Evolutionary conservation across 2,329 filamentous ascomycete genomes (phyloP), one percentile per base, ranked within the genome.

Genomic region (Trichophyton verrucosum): DNA sequence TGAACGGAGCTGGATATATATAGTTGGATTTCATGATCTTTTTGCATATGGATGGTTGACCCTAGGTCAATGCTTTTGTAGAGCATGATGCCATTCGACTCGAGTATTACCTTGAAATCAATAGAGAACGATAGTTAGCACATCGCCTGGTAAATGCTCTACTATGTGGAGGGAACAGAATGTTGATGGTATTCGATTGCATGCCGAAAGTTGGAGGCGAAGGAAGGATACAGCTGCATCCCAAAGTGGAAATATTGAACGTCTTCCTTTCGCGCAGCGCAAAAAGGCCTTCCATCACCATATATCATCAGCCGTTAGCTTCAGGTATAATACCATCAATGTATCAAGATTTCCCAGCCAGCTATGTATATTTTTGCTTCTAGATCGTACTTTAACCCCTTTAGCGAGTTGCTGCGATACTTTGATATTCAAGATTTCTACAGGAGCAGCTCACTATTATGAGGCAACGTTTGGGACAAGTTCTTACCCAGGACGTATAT

Each of bases 1-100:
- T 64, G 57, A 4, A 63, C 63, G 40, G 65, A 68, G 11, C 65
- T 65, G 40, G 60, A 63, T 47, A 69, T 62, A 22, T 57, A 61
- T 24, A 73, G 63, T 27, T 57, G 60, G 24, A 63, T 24, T 40
- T n/a, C 8, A 30, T 61, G 36, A 42, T 61, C 58, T 51, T 61
- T 60, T 46, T 64, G 58, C n/a, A 60, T 55, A 49, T 65, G 63
- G n/a, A 57, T 63, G 51, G 42, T 63, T 13, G 62, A 56, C 15
- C 61, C 56, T 3, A 64, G 36, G 27, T 59, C 42, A 56, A 63
- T 47, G 5, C 27, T n/a, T 11, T 47, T 24, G n/a, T 47, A 59
- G 13, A 46, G 5, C 63, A 60, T 62, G 15, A 15, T 17, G 20
- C 46, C 3, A 15, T 40, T 17, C 55, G 13, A 17, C 3, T 20